Conservation (phyloP, 345 rosid genomes). For the Salix viminalis region DNA sequence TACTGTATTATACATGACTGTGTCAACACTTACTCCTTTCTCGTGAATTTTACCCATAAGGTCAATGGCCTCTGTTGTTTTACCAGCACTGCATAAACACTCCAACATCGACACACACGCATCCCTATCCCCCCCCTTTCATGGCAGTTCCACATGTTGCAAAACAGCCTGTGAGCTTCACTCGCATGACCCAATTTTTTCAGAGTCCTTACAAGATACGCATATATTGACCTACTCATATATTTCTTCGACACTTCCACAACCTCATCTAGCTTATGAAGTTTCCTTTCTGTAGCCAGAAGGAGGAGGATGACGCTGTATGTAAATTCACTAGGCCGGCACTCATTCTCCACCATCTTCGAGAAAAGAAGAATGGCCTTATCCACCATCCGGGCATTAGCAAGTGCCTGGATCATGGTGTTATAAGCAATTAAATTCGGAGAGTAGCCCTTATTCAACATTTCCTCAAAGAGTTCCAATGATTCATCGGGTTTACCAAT, state of each 20-base stretch:
- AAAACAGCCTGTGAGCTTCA: conserved; percentile 59
- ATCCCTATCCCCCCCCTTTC: conserved; percentile 73
- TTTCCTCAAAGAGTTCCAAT: conserved; percentile 59
- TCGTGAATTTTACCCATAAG: conserved; percentile 66
- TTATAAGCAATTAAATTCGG: conserved; percentile 65
- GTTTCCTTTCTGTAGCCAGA: conserved; percentile 19
- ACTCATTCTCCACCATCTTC: conserved; percentile 43
- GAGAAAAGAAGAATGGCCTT: conserved; percentile 67
- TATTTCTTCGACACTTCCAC: conserved; percentile 60
- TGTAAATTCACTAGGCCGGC: conserved; percentile 23
- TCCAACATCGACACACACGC: conserved; percentile 69
- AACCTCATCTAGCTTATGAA: conserved; percentile 13
- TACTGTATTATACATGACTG: conserved; percentile 72
- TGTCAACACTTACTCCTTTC: conserved; percentile 60
- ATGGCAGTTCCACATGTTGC: conserved; percentile 85
- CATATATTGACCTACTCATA: conserved; percentile 69
- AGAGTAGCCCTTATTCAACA: conserved; percentile 50
- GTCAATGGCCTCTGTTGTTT: conserved; percentile 83
- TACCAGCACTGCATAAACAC: conserved; percentile 65
- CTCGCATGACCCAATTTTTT: conserved; percentile 70
- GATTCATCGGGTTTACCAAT: conserved; percentile 57
- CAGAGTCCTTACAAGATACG: conserved; percentile 64
- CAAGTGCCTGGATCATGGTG: conserved; percentile 74
- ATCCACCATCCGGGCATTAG: conserved; percentile 57
- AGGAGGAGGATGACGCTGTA: conserved; percentile 7